Percentiles rank a stretch among this genome's conserved stretches.
Conservation (phyloP, 2,329 filamentous ascomycete genomes). For the Epichloe sibirici region DNA sequence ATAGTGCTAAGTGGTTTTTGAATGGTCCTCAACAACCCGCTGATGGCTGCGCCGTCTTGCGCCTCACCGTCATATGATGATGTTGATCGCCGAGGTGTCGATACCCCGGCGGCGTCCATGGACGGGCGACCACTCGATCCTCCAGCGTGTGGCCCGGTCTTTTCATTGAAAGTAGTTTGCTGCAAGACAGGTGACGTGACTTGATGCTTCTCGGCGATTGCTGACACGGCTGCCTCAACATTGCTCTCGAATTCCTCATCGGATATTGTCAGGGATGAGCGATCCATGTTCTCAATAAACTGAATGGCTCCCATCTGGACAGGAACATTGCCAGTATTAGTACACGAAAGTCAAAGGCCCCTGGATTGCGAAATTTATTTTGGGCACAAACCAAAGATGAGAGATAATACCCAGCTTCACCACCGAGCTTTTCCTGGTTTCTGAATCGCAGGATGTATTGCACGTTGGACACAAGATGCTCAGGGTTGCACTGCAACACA, state of each 20-base stretch:
- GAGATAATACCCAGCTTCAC: slow-evolving; percentile 97
- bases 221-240: slow-evolving; percentile 91
- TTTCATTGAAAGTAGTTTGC: slow-evolving; percentile 32
- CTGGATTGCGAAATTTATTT: no score
- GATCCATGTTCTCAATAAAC: slow-evolving; percentile 93
- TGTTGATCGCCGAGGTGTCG: slow-evolving; percentile 38
- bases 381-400: slow-evolving; percentile 58
- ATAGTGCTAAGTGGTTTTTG: slow-evolving; percentile 85
- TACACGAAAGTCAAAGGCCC: no score
- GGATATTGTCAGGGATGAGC: slow-evolving; percentile 81
- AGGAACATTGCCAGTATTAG: slow-evolving; percentile 4
- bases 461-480: slow-evolving; percentile 92
- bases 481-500: slow-evolving; percentile 85
- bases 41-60: slow-evolving; percentile 68
- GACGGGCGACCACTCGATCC: slow-evolving; percentile 28
- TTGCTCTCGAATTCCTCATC: slow-evolving; percentile 93
- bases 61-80: slow-evolving; percentile 42
- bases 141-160: slow-evolving; percentile 17
- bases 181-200: slow-evolving; percentile 33
- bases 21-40: slow-evolving; percentile 77
- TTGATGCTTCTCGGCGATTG: slow-evolving; percentile 83
- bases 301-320: slow-evolving; percentile 77
- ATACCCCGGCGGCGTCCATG: slow-evolving; percentile 23
- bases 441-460: slow-evolving; percentile 96
- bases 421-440: slow-evolving; percentile 91